Evolutionary conservation across 2,329 filamentous ascomycete species (phyloP), one percentile per base, ranked within the genome.

Genomic region (Trichoderma atrobrunneum): DNA sequence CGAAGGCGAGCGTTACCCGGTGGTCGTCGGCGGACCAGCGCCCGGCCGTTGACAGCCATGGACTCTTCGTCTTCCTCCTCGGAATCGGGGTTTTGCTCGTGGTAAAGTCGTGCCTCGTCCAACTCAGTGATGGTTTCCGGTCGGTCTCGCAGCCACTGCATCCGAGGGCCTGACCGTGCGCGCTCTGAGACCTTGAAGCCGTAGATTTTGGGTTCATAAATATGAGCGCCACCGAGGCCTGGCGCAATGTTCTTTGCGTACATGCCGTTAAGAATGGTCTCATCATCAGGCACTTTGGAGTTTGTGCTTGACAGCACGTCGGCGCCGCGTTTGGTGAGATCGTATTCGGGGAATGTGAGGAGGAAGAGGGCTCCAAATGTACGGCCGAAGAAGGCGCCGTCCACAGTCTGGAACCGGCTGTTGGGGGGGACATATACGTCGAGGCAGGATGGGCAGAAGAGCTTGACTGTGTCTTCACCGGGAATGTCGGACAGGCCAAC

Each of bases 401-500:
- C 96, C 39, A 99, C 96, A 3, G 94, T 95, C 82, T 98, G 96
- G 81, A 98, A 99, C 24, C 96, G 90, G 78, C 94, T 97, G 85
- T 98, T 99, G 54, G 96, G 96, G 4, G 96, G 96, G 0, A 96
- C 96, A 82, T 98, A 99, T 78, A 98, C 93, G 80, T 99, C 96
- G 76, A 98, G 89, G 82, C 96, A 99, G 74, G 93, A 95, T 3
- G 96, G 96, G 81, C 96, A 99, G 85, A 98, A 99, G 26, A 99
- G 89, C 85, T 99, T 99, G 79, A 99, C 96, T 0, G 96, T 99
- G 79, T 99, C 95, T 81, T 97, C 93, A 75, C 96, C 96, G 0
- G 96, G 95, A 62, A 95, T 96, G 82, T 99, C 96, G 72, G 94
- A 97, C 74, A 96, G 89, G 48, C 96, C 96, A 24, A 99, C 95